Evolutionary conservation across 371 early-diverging fungal genomes (phyloP).

Genomic region (Nematocida major): DNA sequence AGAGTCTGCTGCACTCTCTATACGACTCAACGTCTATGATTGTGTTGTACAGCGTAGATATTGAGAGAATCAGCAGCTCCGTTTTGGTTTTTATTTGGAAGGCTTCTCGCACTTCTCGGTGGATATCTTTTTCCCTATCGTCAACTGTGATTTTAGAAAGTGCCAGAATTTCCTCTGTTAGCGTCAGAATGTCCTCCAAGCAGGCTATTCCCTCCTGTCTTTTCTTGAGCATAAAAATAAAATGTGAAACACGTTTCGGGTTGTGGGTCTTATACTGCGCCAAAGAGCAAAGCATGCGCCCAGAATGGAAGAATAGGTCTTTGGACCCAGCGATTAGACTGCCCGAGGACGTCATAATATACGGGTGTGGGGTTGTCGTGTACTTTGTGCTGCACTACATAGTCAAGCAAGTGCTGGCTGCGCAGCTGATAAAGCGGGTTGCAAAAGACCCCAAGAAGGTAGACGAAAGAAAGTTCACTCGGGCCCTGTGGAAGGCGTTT

Average conservation of each 20-base stretch:
- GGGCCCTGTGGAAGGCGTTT: conserved; percentile 55
- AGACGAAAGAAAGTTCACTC: conserved; percentile 37
- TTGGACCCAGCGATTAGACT: conserved; percentile 9
- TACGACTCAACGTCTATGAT: conserved; percentile 13
- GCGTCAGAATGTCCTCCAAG: conserved; percentile 35
- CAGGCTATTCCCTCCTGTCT: conserved; percentile 18
- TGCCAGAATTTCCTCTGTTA: conserved; percentile 20
- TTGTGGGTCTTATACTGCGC: not conserved
- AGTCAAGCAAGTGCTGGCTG: not conserved
- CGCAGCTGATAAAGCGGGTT: not conserved
- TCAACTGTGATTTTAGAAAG: not conserved
- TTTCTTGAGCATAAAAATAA: conserved; percentile 47
- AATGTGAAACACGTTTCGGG: conserved; percentile 37
- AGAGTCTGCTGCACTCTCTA: not conserved
- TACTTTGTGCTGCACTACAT: conserved; percentile 3
- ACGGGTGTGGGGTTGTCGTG: not conserved
- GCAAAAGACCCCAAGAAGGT: conserved; percentile 1
- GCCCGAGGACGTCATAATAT: conserved; percentile 16
- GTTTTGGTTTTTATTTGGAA: conserved; percentile 41
- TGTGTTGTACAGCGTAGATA: conserved; percentile 2
- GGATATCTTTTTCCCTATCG: conserved; percentile 33
- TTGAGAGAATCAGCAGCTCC: conserved; percentile 4
- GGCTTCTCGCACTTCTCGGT: conserved; percentile 37
- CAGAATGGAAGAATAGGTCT: conserved; percentile 33
- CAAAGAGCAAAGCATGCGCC: not conserved